These are phyloP conservation scores for Monilinia aucupariae DNA, from an alignment of 2,329 filamentous ascomycete species.

Conservation along the genomic window DNA sequence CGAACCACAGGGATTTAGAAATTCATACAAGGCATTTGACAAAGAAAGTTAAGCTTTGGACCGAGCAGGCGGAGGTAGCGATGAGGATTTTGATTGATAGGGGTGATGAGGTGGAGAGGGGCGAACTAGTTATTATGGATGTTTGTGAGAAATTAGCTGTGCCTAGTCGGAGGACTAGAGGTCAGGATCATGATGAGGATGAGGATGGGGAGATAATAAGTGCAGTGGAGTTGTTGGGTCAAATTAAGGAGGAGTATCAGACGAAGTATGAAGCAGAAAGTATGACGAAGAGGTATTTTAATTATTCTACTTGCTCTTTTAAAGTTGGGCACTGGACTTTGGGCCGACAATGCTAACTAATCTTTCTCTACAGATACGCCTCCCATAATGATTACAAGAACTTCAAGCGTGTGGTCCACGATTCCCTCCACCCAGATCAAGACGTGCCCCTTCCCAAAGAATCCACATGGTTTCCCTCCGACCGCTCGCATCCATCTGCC, in stretches of 20 bases:
- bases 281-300: conserved; percentile 39
- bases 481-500: background rate
- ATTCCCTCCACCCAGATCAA: conserved; percentile 49
- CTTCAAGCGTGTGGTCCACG: conserved; percentile 58
- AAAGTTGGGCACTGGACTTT: background rate
- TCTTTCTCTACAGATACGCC: conserved; percentile 43
- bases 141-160: conserved; percentile 31
- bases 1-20: conserved; percentile 36
- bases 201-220: conserved; percentile 38
- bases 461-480: conserved; percentile 54
- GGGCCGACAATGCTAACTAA: conserved; percentile 10
- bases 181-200: conserved; percentile 34
- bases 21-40: conserved; percentile 39
- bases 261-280: conserved; percentile 37
- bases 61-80: conserved; percentile 50
- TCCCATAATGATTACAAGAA: conserved; percentile 54
- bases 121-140: conserved; percentile 30
- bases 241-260: conserved; percentile 35
- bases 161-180: conserved; percentile 15
- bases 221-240: conserved; percentile 36
- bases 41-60: conserved; percentile 46
- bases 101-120: conserved; percentile 40
- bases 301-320: background rate
- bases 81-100: conserved; percentile 55
- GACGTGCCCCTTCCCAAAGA: conserved; percentile 47